Conservation (phyloP, 345 rosid species). For the Bruguiera sexangula region DNA sequence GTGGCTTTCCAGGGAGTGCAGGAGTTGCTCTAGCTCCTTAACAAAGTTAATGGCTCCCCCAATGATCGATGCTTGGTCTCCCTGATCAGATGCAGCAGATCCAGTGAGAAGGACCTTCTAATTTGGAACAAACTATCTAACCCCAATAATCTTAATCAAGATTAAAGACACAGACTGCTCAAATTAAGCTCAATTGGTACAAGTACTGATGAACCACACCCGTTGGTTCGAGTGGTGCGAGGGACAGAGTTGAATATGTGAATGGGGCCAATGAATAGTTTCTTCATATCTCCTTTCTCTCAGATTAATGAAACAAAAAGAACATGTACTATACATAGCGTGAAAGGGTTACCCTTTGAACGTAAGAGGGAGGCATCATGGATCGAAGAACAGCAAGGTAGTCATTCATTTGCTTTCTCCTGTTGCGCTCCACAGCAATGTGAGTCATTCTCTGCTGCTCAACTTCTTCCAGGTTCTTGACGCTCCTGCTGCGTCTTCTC, state of each 20-base stretch:
- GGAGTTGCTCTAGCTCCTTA: conserved; percentile 65
- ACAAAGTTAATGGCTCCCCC: conserved; percentile 71
- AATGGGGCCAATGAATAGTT: too few relatives aligned
- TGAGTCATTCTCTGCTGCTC: conserved; percentile 69
- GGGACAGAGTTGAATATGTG: too few relatives aligned
- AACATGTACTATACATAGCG: not conserved
- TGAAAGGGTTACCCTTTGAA: conserved; percentile 46
- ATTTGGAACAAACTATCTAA: too few relatives aligned
- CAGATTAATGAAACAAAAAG: not conserved
- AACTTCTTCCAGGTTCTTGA: conserved; percentile 46
- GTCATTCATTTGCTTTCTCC: conserved; percentile 73
- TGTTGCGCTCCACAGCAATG: conserved; percentile 65
- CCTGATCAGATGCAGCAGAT: conserved; percentile 24
- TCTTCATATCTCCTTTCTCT: too few relatives aligned
- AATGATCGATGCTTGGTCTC: conserved; percentile 74
- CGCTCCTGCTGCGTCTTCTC: conserved; percentile 40
- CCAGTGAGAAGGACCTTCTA: not conserved
- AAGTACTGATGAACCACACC: too few relatives aligned
- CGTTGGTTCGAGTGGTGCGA: too few relatives aligned
- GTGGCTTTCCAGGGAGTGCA: conserved; percentile 47
- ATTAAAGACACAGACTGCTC: not conserved
- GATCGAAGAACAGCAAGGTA: conserved; percentile 53
- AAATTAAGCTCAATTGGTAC: not conserved
- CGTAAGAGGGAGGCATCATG: conserved; percentile 57
- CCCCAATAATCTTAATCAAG: not conserved